Evolutionary conservation across 1,284 basidiomycete species (phyloP).

Genomic region (Ganoderma resinaceum): DNA sequence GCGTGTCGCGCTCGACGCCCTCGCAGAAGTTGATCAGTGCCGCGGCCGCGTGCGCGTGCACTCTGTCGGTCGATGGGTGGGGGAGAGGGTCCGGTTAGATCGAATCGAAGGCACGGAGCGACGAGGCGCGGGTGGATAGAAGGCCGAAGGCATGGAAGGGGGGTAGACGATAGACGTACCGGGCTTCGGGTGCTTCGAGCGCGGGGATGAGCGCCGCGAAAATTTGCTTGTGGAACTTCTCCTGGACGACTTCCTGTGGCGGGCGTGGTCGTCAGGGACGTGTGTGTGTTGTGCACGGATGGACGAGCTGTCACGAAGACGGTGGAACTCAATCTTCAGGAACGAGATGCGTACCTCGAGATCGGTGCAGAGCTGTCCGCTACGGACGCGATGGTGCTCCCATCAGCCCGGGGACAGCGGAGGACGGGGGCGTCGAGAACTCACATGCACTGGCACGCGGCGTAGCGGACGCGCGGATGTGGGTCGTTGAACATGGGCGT

Average conservation of each 20-base stretch:
- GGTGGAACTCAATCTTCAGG: background rate
- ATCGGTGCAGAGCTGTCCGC: constrained; percentile 85
- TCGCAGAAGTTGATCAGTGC: constrained; percentile 92
- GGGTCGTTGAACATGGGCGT: constrained; percentile 77
- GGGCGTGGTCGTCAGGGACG: background rate
- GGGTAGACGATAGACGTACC: constrained; percentile 49
- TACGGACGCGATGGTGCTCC: constrained; percentile 37
- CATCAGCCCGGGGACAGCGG: background rate
- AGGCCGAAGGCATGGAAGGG: no score
- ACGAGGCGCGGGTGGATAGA: background rate
- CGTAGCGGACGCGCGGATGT: constrained; percentile 84
- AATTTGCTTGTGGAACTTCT: constrained; percentile 69
- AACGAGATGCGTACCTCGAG: constrained; percentile 60
- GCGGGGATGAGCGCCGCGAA: constrained; percentile 76
- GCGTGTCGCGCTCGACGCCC: constrained; percentile 74
- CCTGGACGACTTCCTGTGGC: constrained; percentile 76
- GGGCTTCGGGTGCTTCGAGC: constrained; percentile 76
- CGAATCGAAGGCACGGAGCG: background rate
- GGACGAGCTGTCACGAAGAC: background rate
- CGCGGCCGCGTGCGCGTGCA: constrained; percentile 84
- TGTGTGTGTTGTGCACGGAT: background rate
- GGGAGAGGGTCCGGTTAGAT: background rate
- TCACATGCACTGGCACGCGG: constrained; percentile 88
- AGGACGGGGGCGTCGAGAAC: constrained; percentile 37
- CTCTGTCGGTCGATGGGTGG: constrained; percentile 49